Conservation (phyloP, 768 basidiomycete genomes). For the Termitomyces sp. region DNA sequence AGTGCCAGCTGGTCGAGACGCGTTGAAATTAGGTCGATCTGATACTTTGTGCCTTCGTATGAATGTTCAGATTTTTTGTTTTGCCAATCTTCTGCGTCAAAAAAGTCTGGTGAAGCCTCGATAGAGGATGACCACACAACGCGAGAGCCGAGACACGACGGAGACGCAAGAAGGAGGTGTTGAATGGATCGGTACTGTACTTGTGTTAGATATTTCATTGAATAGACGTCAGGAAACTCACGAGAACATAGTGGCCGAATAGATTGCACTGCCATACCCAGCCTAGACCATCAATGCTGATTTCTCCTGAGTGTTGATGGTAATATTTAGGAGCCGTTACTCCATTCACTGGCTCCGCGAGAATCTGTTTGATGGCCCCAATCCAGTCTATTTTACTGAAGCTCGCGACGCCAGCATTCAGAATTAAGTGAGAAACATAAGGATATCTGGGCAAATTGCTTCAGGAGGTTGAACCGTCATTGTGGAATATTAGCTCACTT, state of each 20-base stretch:
- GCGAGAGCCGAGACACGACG: slow-evolving; percentile 45
- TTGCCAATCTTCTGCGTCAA: slow-evolving; percentile 72
- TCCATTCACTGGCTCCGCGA: slow-evolving; percentile 40
- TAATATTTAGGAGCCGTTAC: slow-evolving; percentile 58
- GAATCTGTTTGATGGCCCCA: slow-evolving; percentile 44
- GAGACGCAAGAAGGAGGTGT: slow-evolving; percentile 46
- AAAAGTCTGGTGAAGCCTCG: slow-evolving; percentile 54
- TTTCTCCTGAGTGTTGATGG: slow-evolving; percentile 54
- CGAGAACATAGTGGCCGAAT: slow-evolving; percentile 78
- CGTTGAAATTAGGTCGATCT: slow-evolving; percentile 66
- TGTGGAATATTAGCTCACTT: slow-evolving; percentile 40
- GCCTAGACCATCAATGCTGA: slow-evolving; percentile 69
- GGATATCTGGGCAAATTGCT: slow-evolving; percentile 51
- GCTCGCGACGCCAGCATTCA: slow-evolving; percentile 73
- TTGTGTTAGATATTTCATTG: neutral
- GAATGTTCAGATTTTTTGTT: slow-evolving; percentile 56
- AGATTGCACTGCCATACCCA: slow-evolving; percentile 85
- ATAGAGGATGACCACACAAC: slow-evolving; percentile 82
- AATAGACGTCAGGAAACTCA: slow-evolving; percentile 24
- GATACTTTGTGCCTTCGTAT: slow-evolving; percentile 75
- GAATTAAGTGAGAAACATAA: slow-evolving; percentile 78
- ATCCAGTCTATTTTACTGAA: slow-evolving; percentile 56
- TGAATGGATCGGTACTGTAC: slow-evolving; percentile 63
- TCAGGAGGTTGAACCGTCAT: neutral
- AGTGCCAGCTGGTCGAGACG: slow-evolving; percentile 49